Conservation (phyloP, 2,329 filamentous ascomycete species). For the Metarhizium brunneum region DNA sequence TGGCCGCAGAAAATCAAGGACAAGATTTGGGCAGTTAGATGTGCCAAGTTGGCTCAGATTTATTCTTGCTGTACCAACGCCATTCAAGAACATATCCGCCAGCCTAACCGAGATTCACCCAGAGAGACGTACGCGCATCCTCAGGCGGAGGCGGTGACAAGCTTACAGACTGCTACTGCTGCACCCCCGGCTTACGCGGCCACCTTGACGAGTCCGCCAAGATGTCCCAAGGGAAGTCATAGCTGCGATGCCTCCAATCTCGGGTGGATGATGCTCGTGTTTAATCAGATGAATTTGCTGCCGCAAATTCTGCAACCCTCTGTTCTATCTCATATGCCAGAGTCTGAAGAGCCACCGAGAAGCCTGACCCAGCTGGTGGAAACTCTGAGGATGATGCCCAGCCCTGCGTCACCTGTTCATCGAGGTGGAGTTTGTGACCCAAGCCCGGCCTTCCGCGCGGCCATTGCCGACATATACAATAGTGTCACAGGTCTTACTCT, state of each 20-base stretch:
- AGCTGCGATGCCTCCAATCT: conserved; percentile 43
- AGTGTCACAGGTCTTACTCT: conserved; percentile 40
- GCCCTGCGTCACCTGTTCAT: conserved; percentile 30
- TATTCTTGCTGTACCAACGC: conserved; percentile 33
- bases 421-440: conserved; percentile 40
- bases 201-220: conserved; percentile 27
- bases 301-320: conserved; percentile 27
- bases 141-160: conserved; percentile 12
- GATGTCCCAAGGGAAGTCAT: conserved; percentile 41
- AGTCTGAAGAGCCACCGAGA: conserved; percentile 18
- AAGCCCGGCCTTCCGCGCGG: conserved; percentile 34
- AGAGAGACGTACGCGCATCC: conserved; percentile 11
- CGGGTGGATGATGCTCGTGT: conserved; percentile 44
- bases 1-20: conserved; percentile 40
- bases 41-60: conserved; percentile 41
- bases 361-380: conserved; percentile 38
- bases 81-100: conserved; percentile 36
- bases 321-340: conserved; percentile 14
- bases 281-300: conserved; percentile 36
- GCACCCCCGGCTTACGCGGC: conserved; percentile 9
- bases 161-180: conserved; percentile 9
- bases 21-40: conserved; percentile 37
- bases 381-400: conserved; percentile 32
- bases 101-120: conserved; percentile 13
- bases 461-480: conserved; percentile 41